Percentiles rank a stretch among this genome's conserved stretches.
Evolutionary conservation across 192 early-diverging fungal species (phyloP).

Genomic region (Entomortierella lignicola): DNA sequence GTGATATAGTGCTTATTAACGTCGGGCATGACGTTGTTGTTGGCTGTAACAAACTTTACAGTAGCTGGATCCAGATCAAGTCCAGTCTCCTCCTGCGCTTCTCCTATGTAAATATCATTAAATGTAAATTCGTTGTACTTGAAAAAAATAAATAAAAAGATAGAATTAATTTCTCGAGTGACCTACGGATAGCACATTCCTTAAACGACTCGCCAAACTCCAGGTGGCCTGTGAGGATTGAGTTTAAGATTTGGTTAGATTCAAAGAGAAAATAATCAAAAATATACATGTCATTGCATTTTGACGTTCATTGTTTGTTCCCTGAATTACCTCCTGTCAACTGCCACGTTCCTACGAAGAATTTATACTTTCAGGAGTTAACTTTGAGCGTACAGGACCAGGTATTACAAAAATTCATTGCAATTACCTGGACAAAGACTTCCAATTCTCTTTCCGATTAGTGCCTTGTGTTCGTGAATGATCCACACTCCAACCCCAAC

Average conservation of each 20-base stretch:
- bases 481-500: constrained; percentile 47
- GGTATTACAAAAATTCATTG: constrained; percentile 17
- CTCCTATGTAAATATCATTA: constrained; percentile 29
- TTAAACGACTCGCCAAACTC: constrained; percentile 67
- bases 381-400: too few relatives aligned
- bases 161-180: not conserved
- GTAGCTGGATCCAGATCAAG: constrained; percentile 46
- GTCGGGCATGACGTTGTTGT: constrained; percentile 62
- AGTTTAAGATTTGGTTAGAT: not conserved
- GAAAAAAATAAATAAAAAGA: not conserved
- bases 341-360: constrained; percentile 53
- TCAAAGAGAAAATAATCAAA: not conserved
- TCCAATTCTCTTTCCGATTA: constrained; percentile 68
- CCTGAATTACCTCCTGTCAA: constrained; percentile 57
- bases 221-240: constrained; percentile 62
- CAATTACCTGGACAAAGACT: constrained; percentile 62
- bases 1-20: constrained; percentile 69
- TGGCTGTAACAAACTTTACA: constrained; percentile 58
- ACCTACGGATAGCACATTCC: constrained; percentile 61
- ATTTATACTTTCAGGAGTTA: too few relatives aligned
- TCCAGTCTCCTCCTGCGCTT: constrained; percentile 59
- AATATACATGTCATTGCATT: not conserved
- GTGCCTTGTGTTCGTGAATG: constrained; percentile 34
- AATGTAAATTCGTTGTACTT: not conserved
- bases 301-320: not conserved